Percentiles rank a stretch among this genome's conserved stretches.
These are phyloP conservation scores for Tylopilus sp. DNA, from an alignment of 1,284 basidiomycete species.

Conservation along the genomic window DNA sequence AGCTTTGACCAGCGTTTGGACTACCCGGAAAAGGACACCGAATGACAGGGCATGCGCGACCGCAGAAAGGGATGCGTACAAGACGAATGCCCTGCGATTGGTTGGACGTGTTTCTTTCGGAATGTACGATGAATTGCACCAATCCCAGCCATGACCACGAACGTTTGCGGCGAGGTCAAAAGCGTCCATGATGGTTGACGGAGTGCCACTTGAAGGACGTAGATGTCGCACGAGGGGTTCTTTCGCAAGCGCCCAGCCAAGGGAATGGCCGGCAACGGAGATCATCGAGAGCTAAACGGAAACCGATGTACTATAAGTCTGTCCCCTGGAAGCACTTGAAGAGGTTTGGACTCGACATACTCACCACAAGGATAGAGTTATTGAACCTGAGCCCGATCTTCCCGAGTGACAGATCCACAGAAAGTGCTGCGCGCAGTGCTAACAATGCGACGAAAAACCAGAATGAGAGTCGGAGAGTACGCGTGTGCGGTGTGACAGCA, in stretches of 20 bases:
- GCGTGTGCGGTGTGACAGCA: conserved; percentile 43
- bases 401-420: conserved; percentile 39
- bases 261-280: conserved; percentile 9
- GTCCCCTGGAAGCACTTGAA: not conserved
- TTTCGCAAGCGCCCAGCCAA: conserved; percentile 17
- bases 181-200: conserved; percentile 36
- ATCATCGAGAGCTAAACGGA: conserved; percentile 8
- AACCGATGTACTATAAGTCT: not conserved
- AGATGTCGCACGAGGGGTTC: conserved; percentile 6
- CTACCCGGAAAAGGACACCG: conserved; percentile 40
- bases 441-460: conserved; percentile 42
- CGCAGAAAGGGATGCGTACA: conserved; percentile 34
- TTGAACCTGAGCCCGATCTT: conserved; percentile 35
- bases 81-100: conserved; percentile 36
- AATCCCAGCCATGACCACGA: conserved; percentile 51
- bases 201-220: not conserved
- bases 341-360: conserved; percentile 29
- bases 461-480: conserved; percentile 40
- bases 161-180: conserved; percentile 45
- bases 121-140: conserved; percentile 35
- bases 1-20: conserved; percentile 39
- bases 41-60: conserved; percentile 38
- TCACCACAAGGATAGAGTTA: conserved; percentile 39
- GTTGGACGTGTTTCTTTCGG: conserved; percentile 41
- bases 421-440: conserved; percentile 40